Evolutionary conservation across 108 stramenopile genomes (phyloP), one percentile per base, ranked within the genome.

Genomic region (Skeletonema grethae): DNA sequence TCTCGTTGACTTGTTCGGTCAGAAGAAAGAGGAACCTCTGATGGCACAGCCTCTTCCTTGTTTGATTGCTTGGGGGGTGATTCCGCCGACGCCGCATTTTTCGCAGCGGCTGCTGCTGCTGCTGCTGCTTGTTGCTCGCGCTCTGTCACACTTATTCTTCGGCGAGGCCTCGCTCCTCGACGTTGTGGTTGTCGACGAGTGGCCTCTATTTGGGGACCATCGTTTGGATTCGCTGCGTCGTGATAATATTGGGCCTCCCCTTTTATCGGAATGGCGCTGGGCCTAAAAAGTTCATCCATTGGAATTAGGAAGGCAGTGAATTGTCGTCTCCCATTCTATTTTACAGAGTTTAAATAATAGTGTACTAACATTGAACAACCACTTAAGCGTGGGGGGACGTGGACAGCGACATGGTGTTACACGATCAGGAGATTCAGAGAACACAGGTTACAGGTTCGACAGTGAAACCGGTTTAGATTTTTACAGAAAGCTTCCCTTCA

Each of bases 211-310:
- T 24, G 50, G 8, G 50, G 50, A n/a, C 9, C 18, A 53, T 53
- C 50, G 50, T 53, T 10, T 53, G 50, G 50, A 22, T 53, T 53
- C 2, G 50, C 50, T 22, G 50, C 50, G 0, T 53, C 50, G 50
- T 53, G 50, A 24, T 53, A 53, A 43, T 43, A 15, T n/a, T n/a
- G 15, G 15, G 1, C 41, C 41, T 38, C 46, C 46, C 46, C 46
- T 48, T 18, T n/a, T 5, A 48, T 6, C 18, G 46, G 46, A n/a
- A 53, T 22, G 22, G 50, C 50, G 50, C 50, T 24, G 50, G 50
- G 50, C 22, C 20, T 22, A 53, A 53, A 53, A 24, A 53, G 50
- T 7, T 53, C 50, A 22, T 53, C 50, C 50, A 53, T 53, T 53
- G 3, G n/a, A 43, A 43, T 43, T 43, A 43, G 15, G 41, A n/a